Evolutionary conservation across 345 rosid genomes (phyloP), one percentile per base, ranked within the genome.

Genomic region (Kernera saxatilis): DNA sequence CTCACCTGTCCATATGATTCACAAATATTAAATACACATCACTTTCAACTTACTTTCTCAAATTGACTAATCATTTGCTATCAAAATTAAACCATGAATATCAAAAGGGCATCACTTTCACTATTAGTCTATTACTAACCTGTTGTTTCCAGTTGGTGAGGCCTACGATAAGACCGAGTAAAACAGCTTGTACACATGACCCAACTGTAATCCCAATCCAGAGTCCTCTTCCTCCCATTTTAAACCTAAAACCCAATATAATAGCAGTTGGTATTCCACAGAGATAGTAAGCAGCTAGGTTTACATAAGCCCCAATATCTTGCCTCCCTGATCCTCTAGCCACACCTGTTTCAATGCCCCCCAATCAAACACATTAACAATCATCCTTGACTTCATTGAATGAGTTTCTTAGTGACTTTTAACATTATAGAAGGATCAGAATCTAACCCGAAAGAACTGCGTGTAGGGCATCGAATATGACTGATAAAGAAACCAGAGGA

Each of bases 281-380:
- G 0, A 77, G 18, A 67, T 77, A 77, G 22, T 72, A 77, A 0
- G 81, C 81, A 17, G 74, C 74, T 23, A 77, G 37, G 74, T 77
- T 77, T 6, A 72, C 73, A 17, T 65, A 77, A 1, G 81, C 81
- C 5, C 81, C 81, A 10, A 67, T 33, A 17, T 77, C 70, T 62
- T 77, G 81, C 41, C 77, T 72, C 64, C 80, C 80, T 33, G 77
- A 57, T 67, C 81, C 81, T 66, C 77, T 77, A 51, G 77, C 77
- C 8, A 77, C 65, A 44, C 77, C 77, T 77, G 66, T 54, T 65
- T 52, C 50, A 51, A 0, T 35, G n/a, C n/a, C 21, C 37, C 3
- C 26, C 43, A 26, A 40, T 62, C 59, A 22, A 9, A 23, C 29
- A 50, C 18, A 13, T 40, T 29, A 29, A 5, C 6, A 3, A 17